Percentiles rank a stretch among this genome's conserved stretches.
phyloP scores from a whole-genome alignment of 2,329 filamentous ascomycete genomes.

The Blastomyces silverae region DNA sequence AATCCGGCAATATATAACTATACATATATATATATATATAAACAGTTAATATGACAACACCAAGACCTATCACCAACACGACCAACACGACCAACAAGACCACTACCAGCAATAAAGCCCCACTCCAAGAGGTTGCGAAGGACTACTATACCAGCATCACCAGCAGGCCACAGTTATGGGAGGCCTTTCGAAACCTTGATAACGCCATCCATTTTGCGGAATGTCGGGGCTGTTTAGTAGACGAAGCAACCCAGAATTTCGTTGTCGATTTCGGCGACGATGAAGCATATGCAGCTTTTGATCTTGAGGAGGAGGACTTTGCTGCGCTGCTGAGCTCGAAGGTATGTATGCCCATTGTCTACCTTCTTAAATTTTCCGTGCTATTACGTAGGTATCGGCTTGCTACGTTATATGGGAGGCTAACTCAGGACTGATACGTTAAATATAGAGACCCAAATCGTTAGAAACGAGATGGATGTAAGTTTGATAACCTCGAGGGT shows the following conservation, averaged over 20 bases:
- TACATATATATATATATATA: not conserved
- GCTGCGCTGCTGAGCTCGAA: conserved; percentile 29
- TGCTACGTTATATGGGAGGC: not conserved
- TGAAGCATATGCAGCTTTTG: conserved; percentile 37
- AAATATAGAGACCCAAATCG: conserved; percentile 40
- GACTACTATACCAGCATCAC: conserved; percentile 32
- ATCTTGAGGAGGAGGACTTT: conserved; percentile 34
- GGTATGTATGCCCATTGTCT: conserved; percentile 26
- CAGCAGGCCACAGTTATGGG: conserved; percentile 20
- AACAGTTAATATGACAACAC: conserved; percentile 2
- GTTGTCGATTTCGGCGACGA: conserved; percentile 41
- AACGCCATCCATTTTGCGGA: conserved; percentile 29
- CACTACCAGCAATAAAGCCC: conserved; percentile 12
- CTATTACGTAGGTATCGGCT: no score
- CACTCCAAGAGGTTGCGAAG: conserved; percentile 16
- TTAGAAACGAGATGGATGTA: conserved; percentile 64
- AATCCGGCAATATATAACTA: not conserved
- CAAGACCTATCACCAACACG: not conserved
- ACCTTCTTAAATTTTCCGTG: not conserved
- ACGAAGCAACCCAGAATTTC: conserved; percentile 36
- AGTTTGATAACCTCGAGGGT: conserved; percentile 26
- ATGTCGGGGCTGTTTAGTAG: conserved; percentile 28
- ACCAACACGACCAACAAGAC: conserved; percentile 1
- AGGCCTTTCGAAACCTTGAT: conserved; percentile 37
- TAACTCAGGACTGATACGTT: not conserved